Conservation (phyloP, 176 grass and related monocot species). For the Poa pratensis region DNA sequence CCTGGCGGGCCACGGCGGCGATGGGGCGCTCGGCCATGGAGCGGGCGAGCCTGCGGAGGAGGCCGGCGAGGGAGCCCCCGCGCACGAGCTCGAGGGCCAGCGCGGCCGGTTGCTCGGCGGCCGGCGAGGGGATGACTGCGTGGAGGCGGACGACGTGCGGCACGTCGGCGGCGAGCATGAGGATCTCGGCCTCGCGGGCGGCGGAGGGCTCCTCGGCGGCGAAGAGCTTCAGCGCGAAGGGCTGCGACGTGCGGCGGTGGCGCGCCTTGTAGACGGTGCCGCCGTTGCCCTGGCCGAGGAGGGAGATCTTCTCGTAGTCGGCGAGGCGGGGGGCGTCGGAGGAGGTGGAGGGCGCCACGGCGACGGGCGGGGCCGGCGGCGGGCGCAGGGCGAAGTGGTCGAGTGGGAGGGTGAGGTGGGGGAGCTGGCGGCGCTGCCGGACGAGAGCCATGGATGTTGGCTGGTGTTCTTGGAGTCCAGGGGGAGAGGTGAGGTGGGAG, state of each 20-base stretch:
- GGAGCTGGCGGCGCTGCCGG: conserved; percentile 68
- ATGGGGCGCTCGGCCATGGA: conserved; percentile 69
- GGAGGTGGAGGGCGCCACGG: conserved; percentile 30
- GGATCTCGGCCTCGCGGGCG: conserved; percentile 71
- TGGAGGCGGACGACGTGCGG: conserved; percentile 75
- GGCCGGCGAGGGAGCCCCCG: conserved; percentile 59
- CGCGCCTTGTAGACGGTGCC: conserved; percentile 81
- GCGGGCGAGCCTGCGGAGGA: conserved; percentile 51
- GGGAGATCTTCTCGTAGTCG: conserved; percentile 73
- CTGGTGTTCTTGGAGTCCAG: not conserved
- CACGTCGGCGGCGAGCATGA: conserved; percentile 54
- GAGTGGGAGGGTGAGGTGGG: conserved; percentile 66
- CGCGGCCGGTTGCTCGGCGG: conserved; percentile 44
- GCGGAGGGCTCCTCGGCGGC: conserved; percentile 51
- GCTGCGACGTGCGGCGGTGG: conserved; percentile 45
- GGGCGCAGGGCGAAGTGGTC: conserved; percentile 47
- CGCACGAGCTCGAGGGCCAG: conserved; percentile 73
- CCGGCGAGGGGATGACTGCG: conserved; percentile 47
- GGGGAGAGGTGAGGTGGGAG: not conserved
- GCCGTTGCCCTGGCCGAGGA: conserved; percentile 88
- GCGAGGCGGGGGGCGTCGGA: conserved; percentile 49
- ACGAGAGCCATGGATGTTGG: conserved; percentile 59
- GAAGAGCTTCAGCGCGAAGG: conserved; percentile 62
- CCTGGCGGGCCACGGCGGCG: conserved; percentile 69
- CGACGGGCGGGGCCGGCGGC: conserved; percentile 25